Percentiles rank a stretch among this genome's conserved stretches.
Evolutionary conservation across 108 stramenopile species (phyloP).

Genomic region (Nitzschia putrida): DNA sequence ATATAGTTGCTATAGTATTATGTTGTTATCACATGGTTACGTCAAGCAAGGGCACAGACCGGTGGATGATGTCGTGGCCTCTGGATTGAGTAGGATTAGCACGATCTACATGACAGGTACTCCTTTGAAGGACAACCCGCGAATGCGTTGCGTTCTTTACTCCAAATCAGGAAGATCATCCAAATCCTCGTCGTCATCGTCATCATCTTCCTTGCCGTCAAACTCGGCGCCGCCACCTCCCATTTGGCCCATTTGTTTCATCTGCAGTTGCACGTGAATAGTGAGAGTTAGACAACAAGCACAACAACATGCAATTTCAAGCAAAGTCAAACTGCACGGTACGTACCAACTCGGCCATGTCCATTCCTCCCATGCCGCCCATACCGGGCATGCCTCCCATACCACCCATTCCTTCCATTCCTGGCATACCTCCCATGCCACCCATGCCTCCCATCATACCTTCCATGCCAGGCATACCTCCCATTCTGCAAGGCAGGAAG

Average conservation of each 20-base stretch:
- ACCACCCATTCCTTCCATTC: slow-evolving; percentile 61
- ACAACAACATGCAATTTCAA: not conserved
- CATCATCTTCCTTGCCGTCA: slow-evolving; percentile 40
- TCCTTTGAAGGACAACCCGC: not conserved
- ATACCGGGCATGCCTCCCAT: slow-evolving; percentile 52
- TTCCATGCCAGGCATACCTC: slow-evolving; percentile 53
- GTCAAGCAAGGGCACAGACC: too few species aligned
- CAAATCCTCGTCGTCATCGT: slow-evolving; percentile 69
- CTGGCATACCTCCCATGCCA: slow-evolving; percentile 61
- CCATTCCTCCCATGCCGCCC: slow-evolving; percentile 62
- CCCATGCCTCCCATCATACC: slow-evolving; percentile 26
- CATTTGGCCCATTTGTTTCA: slow-evolving; percentile 76
- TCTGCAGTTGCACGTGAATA: slow-evolving; percentile 11
- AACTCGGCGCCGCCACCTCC: slow-evolving; percentile 19
- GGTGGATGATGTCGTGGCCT: not conserved
- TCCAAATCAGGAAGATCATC: slow-evolving; percentile 85
- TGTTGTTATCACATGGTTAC: too few species aligned
- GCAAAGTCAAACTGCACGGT: not conserved
- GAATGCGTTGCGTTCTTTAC: slow-evolving; percentile 4
- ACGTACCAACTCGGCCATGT: slow-evolving; percentile 44
- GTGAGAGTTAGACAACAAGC: slow-evolving; percentile 1
- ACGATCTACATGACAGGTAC: not conserved
- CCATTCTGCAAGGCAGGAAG: slow-evolving; percentile 37
- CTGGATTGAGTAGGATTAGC: not conserved
- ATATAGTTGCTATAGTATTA: too few species aligned